Conservation (phyloP, 805 yeast genomes). For the Ogataea chonburiensis region DNA sequence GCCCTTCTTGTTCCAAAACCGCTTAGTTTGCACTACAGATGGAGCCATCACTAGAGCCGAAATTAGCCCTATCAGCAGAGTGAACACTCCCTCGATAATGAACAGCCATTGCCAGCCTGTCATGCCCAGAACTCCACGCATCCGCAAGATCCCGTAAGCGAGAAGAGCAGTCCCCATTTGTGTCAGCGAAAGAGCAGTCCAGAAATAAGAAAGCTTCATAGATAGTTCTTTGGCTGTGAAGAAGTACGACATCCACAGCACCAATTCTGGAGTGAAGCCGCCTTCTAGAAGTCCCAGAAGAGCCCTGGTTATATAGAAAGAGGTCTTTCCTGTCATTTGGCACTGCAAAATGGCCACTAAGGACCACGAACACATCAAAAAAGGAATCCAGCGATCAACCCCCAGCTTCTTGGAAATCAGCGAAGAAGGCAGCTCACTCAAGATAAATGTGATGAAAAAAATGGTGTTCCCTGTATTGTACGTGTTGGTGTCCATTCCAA, state of each 20-base stretch:
- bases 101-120: slow-evolving; percentile 35
- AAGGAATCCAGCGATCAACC: slow-evolving; percentile 38
- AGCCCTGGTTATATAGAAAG: slow-evolving; percentile 41
- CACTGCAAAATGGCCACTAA: slow-evolving; percentile 42
- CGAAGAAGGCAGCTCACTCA: slow-evolving; percentile 44
- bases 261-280: slow-evolving; percentile 35
- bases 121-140: slow-evolving; percentile 26
- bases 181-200: slow-evolving; percentile 36
- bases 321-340: slow-evolving; percentile 39
- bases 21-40: slow-evolving; percentile 41
- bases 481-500: slow-evolving; percentile 38
- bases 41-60: slow-evolving; percentile 20
- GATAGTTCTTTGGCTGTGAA: slow-evolving; percentile 19
- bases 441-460: slow-evolving; percentile 39
- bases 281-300: slow-evolving; percentile 43
- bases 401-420: slow-evolving; percentile 41
- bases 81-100: slow-evolving; percentile 32
- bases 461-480: slow-evolving; percentile 55
- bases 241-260: slow-evolving; percentile 19
- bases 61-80: slow-evolving; percentile 34
- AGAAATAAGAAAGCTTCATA: slow-evolving; percentile 16
- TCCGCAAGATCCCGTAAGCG: slow-evolving; percentile 20
- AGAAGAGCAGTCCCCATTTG: slow-evolving; percentile 24
- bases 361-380: slow-evolving; percentile 44
- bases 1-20: slow-evolving; percentile 11